Evolutionary conservation across 176 grass and related monocot genomes (phyloP).

Genomic region (Ananas comosus): DNA sequence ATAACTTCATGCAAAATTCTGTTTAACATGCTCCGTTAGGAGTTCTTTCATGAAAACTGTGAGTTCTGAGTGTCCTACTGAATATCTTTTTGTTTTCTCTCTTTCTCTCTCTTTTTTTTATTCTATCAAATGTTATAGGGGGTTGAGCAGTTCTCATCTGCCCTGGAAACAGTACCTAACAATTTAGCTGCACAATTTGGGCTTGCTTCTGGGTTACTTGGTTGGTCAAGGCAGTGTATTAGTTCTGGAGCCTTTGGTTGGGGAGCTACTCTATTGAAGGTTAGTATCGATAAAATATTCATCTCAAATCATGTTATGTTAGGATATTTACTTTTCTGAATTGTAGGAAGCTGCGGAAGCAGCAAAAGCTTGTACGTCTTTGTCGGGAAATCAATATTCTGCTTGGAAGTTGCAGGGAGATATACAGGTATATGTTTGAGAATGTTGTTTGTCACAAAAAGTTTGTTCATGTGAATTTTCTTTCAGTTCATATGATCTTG

Average conservation of each 20-base stretch:
- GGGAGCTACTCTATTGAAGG: conserved; percentile 77
- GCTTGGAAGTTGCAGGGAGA: conserved; percentile 91
- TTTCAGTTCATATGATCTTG: background rate
- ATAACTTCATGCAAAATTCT: too few species aligned
- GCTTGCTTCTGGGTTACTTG: conserved; percentile 78
- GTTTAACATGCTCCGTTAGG: too few species aligned
- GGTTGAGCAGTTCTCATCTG: conserved; percentile 71
- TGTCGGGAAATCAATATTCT: conserved; percentile 69
- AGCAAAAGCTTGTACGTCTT: conserved; percentile 49
- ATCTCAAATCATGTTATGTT: background rate
- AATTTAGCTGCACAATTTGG: conserved; percentile 82
- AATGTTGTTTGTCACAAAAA: background rate
- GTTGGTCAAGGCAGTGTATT: conserved; percentile 66
- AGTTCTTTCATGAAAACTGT: too few species aligned
- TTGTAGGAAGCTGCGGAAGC: conserved; percentile 75
- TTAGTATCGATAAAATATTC: conserved; percentile 23
- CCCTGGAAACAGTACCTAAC: conserved; percentile 63
- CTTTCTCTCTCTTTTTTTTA: conserved; percentile 7
- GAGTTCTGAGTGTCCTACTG: too few species aligned
- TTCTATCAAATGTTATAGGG: conserved; percentile 35
- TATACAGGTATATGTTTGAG: conserved; percentile 21
- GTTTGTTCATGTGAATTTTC: background rate
- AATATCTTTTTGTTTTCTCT: background rate
- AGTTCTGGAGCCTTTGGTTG: conserved; percentile 69
- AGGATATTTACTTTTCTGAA: conserved; percentile 1